Conservation (phyloP, 208 protist species). For the Trypanosoma boissoni region DNA sequence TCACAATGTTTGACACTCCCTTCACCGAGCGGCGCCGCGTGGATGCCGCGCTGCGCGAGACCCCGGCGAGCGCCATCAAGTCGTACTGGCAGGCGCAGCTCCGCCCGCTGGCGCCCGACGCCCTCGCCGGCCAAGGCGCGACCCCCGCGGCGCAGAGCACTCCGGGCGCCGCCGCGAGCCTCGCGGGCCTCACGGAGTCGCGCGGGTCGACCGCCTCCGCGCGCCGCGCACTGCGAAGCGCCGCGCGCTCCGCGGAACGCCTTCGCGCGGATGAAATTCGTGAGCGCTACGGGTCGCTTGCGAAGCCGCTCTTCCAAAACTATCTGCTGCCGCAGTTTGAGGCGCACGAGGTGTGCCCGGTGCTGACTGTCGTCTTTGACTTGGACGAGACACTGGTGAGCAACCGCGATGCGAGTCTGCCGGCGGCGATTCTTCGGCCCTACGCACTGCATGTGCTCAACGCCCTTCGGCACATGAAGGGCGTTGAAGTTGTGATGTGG, state of each 20-base stretch:
- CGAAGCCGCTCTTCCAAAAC: conserved; percentile 57
- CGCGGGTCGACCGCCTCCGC: conserved; percentile 1
- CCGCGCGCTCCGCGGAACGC: conserved; percentile 18
- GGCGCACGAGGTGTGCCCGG: conserved; percentile 41
- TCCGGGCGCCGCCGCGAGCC: conserved; percentile 5
- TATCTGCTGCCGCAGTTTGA: conserved; percentile 53
- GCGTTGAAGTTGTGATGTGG: conserved; percentile 91
- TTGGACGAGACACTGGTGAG: conserved; percentile 92
- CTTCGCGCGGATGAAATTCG: conserved; percentile 4
- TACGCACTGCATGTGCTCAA: conserved; percentile 88
- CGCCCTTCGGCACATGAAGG: conserved; percentile 77
- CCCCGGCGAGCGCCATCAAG: conserved; percentile 16
- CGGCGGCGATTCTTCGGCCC: conserved; percentile 71
- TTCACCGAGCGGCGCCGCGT: background rate
- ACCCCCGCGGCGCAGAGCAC: background rate
- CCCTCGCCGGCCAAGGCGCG: background rate
- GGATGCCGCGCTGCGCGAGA: background rate
- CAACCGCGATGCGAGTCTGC: conserved; percentile 64
- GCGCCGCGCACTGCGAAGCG: conserved; percentile 26
- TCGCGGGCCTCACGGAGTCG: background rate
- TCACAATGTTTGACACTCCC: conserved; percentile 14
- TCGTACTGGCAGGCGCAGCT: conserved; percentile 27
- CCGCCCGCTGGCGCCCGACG: background rate
- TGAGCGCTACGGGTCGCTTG: conserved; percentile 19
- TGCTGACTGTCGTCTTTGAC: conserved; percentile 90